phyloP scores from a whole-genome alignment of 2,329 filamentous ascomycete species.

The Claviceps cyperi region DNA sequence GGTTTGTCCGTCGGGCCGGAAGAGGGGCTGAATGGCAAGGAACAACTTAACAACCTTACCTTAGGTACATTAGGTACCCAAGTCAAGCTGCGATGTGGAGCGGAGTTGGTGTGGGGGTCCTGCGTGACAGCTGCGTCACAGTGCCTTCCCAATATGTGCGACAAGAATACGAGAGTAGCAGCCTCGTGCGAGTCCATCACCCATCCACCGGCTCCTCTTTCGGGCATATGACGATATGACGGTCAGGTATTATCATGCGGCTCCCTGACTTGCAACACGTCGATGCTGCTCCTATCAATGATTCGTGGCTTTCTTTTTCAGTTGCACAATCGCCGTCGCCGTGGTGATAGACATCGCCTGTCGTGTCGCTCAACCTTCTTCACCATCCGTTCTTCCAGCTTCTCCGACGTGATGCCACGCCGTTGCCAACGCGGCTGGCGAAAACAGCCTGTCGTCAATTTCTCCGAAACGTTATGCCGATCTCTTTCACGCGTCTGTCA shows the following conservation, averaged over 20 bases:
- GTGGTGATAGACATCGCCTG: background rate
- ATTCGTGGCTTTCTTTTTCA: background rate
- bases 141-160: slow-evolving; percentile 3
- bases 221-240: background rate
- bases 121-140: background rate
- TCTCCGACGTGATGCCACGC: no score
- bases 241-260: background rate
- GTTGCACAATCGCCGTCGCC: background rate
- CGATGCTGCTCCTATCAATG: background rate
- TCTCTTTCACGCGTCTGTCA: no score
- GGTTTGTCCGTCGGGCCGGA: no score
- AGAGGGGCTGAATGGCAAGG: no score
- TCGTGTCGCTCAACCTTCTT: background rate
- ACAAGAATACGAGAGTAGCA: slow-evolving; percentile 3
- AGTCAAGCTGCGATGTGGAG: no score
- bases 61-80: no score
- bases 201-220: background rate
- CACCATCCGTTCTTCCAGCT: background rate
- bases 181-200: background rate
- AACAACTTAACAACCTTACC: no score
- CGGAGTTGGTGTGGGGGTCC: no score
- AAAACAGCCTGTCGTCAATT: no score
- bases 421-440: no score
- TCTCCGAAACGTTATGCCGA: no score
- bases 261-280: background rate